phyloP scores from a whole-genome alignment of 176 grass and related monocot genomes.

The Cenchrus americanus region DNA sequence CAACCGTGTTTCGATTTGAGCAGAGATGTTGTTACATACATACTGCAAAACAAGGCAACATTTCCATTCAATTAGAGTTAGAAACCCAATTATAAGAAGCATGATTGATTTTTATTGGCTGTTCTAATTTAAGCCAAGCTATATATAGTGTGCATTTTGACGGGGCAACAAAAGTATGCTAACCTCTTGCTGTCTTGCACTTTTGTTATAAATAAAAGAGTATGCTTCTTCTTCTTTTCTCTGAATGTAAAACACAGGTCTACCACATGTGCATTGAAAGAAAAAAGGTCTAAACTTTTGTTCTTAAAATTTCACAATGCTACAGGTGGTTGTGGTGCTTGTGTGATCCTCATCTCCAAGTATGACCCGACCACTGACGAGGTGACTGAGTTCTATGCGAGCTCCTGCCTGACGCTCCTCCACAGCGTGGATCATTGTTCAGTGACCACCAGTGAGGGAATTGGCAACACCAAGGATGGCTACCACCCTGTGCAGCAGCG shows the following conservation, averaged over 20 bases:
- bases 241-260: neutral
- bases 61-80: no score
- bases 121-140: neutral
- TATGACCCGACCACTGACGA: constrained; percentile 55
- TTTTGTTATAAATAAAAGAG: neutral
- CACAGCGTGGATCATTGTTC: constrained; percentile 63
- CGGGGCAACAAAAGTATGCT: neutral
- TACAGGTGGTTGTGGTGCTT: constrained; percentile 88
- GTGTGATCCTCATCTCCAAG: constrained; percentile 78
- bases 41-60: no score
- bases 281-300: neutral
- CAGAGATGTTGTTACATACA: no score
- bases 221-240: neutral
- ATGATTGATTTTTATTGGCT: no score
- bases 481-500: constrained; percentile 81
- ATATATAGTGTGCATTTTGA: neutral
- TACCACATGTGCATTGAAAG: neutral
- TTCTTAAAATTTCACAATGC: neutral
- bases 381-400: constrained; percentile 64
- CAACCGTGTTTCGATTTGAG: no score
- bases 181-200: neutral
- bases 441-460: constrained; percentile 81
- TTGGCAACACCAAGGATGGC: constrained; percentile 73
- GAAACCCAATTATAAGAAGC: no score
- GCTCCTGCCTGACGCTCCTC: constrained; percentile 83